Percentiles rank a stretch among this genome's conserved stretches.
Conservation (phyloP, 2,329 filamentous ascomycete species). For the Fusarium euwallaceae region DNA sequence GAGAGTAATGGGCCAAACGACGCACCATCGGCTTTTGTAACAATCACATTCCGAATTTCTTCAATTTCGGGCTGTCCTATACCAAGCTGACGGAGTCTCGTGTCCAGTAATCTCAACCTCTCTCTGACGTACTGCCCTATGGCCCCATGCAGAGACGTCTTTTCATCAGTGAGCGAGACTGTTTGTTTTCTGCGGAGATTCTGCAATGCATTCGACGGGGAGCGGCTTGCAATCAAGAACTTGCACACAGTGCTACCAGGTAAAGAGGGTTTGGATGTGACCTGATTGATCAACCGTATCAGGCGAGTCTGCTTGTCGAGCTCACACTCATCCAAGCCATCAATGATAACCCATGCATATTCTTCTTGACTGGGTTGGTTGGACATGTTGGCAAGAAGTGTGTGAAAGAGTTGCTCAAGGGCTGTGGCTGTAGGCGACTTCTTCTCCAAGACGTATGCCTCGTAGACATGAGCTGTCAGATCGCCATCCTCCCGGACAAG, state of each 20-base stretch:
- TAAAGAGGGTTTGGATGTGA: background rate
- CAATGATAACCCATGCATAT: conserved; percentile 24
- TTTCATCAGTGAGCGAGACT: conserved; percentile 23
- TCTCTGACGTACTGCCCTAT: conserved; percentile 15
- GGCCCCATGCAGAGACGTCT: background rate
- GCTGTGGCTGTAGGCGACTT: background rate
- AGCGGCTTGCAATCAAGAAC: conserved; percentile 16
- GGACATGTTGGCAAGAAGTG: conserved; percentile 7
- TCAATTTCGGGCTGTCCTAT: background rate
- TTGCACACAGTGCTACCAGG: conserved; percentile 21
- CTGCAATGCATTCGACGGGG: accelerated
- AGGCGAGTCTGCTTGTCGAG: conserved; percentile 8
- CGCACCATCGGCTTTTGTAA: conserved; percentile 27
- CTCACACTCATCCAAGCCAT: conserved; percentile 31
- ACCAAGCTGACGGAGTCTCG: conserved; percentile 6
- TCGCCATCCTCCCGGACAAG: conserved; percentile 21
- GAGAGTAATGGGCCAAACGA: too few relatives aligned
- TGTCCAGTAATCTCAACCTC: conserved; percentile 1
- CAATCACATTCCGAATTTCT: background rate
- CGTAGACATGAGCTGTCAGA: conserved; percentile 19
- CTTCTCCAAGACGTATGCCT: conserved; percentile 21
- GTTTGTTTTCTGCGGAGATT: conserved; percentile 10
- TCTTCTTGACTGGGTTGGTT: background rate
- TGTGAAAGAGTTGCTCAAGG: conserved; percentile 18
- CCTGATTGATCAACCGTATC: conserved; percentile 14